Base-by-base conservation (phyloP, 805 yeast genomes). In the Starmerella roubikii region DNA sequence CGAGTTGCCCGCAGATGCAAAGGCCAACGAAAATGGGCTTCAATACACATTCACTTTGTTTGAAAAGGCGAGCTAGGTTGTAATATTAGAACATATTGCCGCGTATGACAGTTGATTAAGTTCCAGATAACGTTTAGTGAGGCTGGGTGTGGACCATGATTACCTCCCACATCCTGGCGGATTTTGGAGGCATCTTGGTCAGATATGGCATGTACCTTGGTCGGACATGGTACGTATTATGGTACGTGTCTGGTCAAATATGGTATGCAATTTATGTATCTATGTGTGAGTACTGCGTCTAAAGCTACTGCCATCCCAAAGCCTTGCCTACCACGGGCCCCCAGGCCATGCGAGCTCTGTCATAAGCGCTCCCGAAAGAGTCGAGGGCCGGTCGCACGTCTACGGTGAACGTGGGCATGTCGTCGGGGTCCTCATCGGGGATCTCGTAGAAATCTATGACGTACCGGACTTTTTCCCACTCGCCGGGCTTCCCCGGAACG, bases 311-410 rank as follows among this genome's bases (percentile, higher is more conserved):
- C 38, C 46, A 29, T n/a, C 84, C 85, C 73, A 81, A 64, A 13
- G 93, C 93, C 54, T 74, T 67, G 47, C 71, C 67, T 74, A 80
- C 72, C 31, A 71, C 55, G 11, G 85, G 84, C 36, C 67, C 65
- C 35, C 75, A 62, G 78, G 86, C 82, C 50, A 69, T 77, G 18
- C 58, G 58, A 37, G 79, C 61, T 45, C 97, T 68, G 55, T 85
- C 97, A 38, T 57, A 52, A 3, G 77, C 83, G 49, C 68, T 77
- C 1, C 62, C 59, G 1, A 74, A 51, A 42, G 67, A 67, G 58
- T 91, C 98, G 45, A 85, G 63, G 0, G 94, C 98, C 0, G 98
- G 98, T 50, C 99, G 74, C 15, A 93, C 95, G 60, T 91, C 98
- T 47, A 93, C 69, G 59, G 74, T 76, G 57, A 91, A 91, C 2